A percentile compares a stretch with the other conserved stretches of the same genome.
These are phyloP conservation scores for Phaseolus coccineus DNA, from an alignment of 331 rosid species.

Conservation along the genomic window DNA sequence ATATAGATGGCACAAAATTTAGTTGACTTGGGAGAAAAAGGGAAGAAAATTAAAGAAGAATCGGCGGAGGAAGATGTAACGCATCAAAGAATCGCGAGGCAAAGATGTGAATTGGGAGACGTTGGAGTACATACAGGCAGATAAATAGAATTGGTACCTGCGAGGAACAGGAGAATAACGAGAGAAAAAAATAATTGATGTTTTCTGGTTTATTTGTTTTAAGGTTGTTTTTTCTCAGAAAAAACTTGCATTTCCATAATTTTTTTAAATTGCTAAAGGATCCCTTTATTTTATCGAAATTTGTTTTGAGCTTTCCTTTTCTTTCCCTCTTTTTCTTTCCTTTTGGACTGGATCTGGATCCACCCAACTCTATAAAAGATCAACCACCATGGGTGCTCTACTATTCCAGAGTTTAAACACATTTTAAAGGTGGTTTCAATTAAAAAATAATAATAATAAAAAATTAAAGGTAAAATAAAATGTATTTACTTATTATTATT, in stretches of 20 bases:
- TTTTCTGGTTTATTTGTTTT: slow-evolving; percentile 1
- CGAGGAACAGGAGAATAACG: slow-evolving; percentile 20
- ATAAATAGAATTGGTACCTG: slow-evolving; percentile 42
- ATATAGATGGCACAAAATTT: slow-evolving; percentile 29
- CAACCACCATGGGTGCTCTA: neutral
- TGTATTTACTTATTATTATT: too few species aligned
- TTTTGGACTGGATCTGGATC: slow-evolving; percentile 6
- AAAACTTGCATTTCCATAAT: slow-evolving; percentile 13
- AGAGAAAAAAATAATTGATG: slow-evolving; percentile 29
- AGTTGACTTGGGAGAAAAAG: neutral
- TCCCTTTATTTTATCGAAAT: slow-evolving; percentile 14
- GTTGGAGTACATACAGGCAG: slow-evolving; percentile 40
- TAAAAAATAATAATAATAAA: too few species aligned
- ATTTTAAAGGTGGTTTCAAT: too few species aligned
- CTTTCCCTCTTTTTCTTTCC: neutral
- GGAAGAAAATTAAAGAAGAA: slow-evolving; percentile 28
- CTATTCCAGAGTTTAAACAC: too few species aligned
- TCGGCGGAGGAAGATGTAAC: slow-evolving; percentile 45
- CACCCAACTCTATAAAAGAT: neutral
- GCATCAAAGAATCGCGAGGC: slow-evolving; percentile 43
- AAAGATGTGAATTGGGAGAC: slow-evolving; percentile 39
- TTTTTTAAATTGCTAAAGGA: slow-evolving; percentile 8
- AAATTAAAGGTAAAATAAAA: too few species aligned
- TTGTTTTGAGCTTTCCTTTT: neutral
- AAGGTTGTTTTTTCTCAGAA: neutral